These are phyloP conservation scores for Neovahlkampfia damariscottae DNA, from an alignment of 78 protist species.

Conservation along the genomic window DNA sequence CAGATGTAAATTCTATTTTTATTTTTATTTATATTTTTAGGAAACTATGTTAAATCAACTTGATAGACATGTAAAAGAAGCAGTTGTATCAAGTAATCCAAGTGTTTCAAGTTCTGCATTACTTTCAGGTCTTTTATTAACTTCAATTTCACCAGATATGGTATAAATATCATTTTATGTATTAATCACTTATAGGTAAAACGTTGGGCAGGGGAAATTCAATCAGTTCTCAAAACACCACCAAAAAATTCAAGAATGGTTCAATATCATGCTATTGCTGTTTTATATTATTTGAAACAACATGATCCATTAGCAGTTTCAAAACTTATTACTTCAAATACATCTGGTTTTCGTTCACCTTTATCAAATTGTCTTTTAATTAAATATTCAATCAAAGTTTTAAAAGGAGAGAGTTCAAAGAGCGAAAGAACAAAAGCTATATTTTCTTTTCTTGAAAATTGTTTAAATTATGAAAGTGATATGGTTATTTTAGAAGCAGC, in stretches of 20 bases:
- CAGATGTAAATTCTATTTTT: slow-evolving; percentile 50
- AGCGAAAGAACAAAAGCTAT: not conserved
- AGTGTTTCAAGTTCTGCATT: slow-evolving; percentile 87
- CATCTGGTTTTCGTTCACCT: slow-evolving; percentile 55
- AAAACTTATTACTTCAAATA: slow-evolving; percentile 45
- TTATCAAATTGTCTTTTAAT: slow-evolving; percentile 76
- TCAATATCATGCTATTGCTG: slow-evolving; percentile 89
- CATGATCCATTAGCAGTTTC: slow-evolving; percentile 74
- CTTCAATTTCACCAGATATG: slow-evolving; percentile 50
- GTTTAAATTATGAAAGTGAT: slow-evolving; percentile 71
- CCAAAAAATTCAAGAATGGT: slow-evolving; percentile 87
- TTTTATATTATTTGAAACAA: slow-evolving; percentile 66
- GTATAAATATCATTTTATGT: too few relatives aligned
- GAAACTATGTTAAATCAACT: slow-evolving; percentile 58
- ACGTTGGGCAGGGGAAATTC: slow-evolving; percentile 74
- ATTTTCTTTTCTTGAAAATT: slow-evolving; percentile 54
- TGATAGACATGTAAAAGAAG: slow-evolving; percentile 89
- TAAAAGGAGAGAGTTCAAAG: not conserved
- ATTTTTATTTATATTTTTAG: slow-evolving; percentile 11
- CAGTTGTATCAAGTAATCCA: slow-evolving; percentile 84
- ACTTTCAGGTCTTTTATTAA: slow-evolving; percentile 78
- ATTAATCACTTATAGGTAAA: too few relatives aligned
- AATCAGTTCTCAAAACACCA: slow-evolving; percentile 58
- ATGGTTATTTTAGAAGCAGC: slow-evolving; percentile 96
- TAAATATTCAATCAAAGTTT: slow-evolving; percentile 21